Conservation (phyloP, 148 eudicot species). For the Rhododendron griersonianum region DNA sequence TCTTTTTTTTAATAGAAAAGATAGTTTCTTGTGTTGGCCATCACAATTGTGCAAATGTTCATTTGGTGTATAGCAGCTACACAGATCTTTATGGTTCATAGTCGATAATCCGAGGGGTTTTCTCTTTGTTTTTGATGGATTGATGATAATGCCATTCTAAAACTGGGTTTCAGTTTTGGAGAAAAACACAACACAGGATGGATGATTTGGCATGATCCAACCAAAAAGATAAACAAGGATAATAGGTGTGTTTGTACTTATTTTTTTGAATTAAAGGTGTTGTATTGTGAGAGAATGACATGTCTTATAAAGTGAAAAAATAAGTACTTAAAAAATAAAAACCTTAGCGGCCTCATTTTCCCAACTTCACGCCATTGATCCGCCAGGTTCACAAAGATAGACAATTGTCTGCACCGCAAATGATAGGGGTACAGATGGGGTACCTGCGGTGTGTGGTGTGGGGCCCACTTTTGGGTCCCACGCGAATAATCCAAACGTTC, state of each 20-base stretch:
- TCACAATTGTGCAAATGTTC: not conserved
- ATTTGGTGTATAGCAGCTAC: conserved; percentile 7
- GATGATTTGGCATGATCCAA: not conserved
- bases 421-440: too few species aligned
- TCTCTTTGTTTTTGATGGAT: not conserved
- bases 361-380: not conserved
- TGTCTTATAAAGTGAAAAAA: too few species aligned
- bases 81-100: not conserved
- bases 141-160: not conserved
- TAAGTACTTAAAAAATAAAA: too few species aligned
- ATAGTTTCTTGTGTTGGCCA: conserved; percentile 8
- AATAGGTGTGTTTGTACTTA: too few species aligned
- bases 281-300: too few species aligned
- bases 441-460: too few species aligned
- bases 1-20: conserved; percentile 1
- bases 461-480: too few species aligned
- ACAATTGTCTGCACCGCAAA: not conserved
- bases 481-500: too few species aligned
- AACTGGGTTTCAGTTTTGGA: not conserved
- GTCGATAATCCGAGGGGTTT: not conserved
- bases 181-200: not conserved
- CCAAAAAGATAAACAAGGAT: not conserved
- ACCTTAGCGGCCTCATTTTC: not conserved
- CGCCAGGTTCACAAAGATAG: not conserved
- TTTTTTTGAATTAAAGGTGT: too few species aligned